phyloP scores from a whole-genome alignment of 805 yeast species.

The Candida xiaguanensis region DNA sequence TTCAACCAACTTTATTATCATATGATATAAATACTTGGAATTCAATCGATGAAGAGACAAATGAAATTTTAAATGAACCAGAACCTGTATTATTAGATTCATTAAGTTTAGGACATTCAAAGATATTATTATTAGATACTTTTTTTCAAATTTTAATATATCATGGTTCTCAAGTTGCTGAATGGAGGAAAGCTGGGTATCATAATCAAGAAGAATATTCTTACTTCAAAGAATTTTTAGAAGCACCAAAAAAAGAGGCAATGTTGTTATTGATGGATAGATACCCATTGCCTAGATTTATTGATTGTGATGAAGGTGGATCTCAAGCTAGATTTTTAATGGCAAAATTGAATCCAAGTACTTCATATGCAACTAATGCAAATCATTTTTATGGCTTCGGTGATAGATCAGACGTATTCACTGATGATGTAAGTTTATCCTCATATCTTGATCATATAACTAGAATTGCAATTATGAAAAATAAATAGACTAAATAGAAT shows the following conservation, averaged over 20 bases:
- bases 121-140: constrained; percentile 59
- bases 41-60: constrained; percentile 22
- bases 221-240: constrained; percentile 56
- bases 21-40: constrained; percentile 49
- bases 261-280: constrained; percentile 61
- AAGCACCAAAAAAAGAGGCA: constrained; percentile 62
- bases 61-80: constrained; percentile 42
- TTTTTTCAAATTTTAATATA: constrained; percentile 66
- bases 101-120: constrained; percentile 53
- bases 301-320: constrained; percentile 73
- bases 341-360: constrained; percentile 67
- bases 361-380: constrained; percentile 45
- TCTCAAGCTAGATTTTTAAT: constrained; percentile 70
- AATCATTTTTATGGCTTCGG: constrained; percentile 22
- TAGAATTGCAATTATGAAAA: constrained; percentile 24
- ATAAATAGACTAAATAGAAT: constrained; percentile 2
- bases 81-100: constrained; percentile 64
- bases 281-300: constrained; percentile 69
- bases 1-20: constrained; percentile 63
- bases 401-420: constrained; percentile 32
- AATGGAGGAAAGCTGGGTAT: constrained; percentile 63
- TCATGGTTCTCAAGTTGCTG: constrained; percentile 65
- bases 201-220: constrained; percentile 59
- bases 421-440: constrained; percentile 60
- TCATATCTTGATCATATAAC: constrained; percentile 54